Evolutionary conservation across 2,329 filamentous ascomycete species (phyloP), one percentile per base, ranked within the genome.

Genomic region (Neonectria magnoliae): DNA sequence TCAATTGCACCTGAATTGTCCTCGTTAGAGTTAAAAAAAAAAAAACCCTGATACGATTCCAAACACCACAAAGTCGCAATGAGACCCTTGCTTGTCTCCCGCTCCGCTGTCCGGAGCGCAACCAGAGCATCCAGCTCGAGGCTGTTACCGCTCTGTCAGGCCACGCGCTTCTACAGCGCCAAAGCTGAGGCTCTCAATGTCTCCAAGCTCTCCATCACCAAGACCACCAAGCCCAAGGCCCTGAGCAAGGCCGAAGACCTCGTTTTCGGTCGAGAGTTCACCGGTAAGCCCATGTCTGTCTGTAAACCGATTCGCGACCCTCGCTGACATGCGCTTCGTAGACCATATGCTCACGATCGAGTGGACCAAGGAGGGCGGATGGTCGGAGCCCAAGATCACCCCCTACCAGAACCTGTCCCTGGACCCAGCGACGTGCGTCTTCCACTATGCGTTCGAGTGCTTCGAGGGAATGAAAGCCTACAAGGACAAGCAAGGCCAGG

Each of bases 401-500:
- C 96, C 96, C 20, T 98, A 98, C 85, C 94, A 98, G 82, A 98
- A 98, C 82, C 92, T 99, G 73, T 95, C 93, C 50, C 91, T 99
- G 74, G 96, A 98, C 80, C 96, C 96, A 27, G 93, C 96, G 47
- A 96, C 93, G 36, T 98, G 94, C 82, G 96, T 98, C 68, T 95
- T 99, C 83, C 96, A 99, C 87, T 99, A 99, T 81, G 96, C 93
- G 53, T 98, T 98, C 77, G 93, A 97, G 81, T 96, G 92, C 80
- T 99, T 99, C 81, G 96, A 99, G 84, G 96, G 96, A 73, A 97
- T 98, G 94, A 99, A 99, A 85, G 96, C 96, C 65, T 99, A 99
- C 87, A 97, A 95, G 81, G 93, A 97, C 82, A 88, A 87, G 75
- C 78, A 88, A 47, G 93, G 93, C 73, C 83, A 90, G 64, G 88